Evolutionary conservation across 2,329 filamentous ascomycete genomes (phyloP), one percentile per base, ranked within the genome.

Genomic region (Paracorniculantispora psalliotae): DNA sequence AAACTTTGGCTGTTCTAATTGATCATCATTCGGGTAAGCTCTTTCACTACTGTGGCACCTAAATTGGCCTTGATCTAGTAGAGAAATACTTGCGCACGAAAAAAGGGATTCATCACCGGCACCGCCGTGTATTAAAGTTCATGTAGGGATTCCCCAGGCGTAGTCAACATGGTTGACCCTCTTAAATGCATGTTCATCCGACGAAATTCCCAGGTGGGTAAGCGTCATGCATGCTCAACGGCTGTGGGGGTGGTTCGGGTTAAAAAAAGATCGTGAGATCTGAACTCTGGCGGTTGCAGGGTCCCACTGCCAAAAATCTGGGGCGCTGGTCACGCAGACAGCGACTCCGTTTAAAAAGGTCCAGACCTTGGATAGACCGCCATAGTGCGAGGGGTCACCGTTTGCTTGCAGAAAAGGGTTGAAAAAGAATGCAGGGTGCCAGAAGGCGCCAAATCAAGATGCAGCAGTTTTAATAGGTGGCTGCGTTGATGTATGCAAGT

Each of bases 261-360:
- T 48, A 47, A 43, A 39, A 51, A 35, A 55, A 39, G 58, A 59
- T 59, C 58, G 51, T 55, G 51, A 55, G 58, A 59, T 59, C 58
- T 43, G 13, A 30, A 17, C 26, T 50, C 13, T 53, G 51, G 26
- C 26, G 58, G 35, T 47, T 39, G 48, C 47, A 59, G 56, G n/a
- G 56, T 59, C 21, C 56, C 56, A 59, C 56, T n/a, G 48, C 8
- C 9, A 33, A 35, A 51, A 58, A 46, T 57, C 47, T 51, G 46
- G 55, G 47, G 55, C 55, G 19, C 21, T 26, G 37, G 46, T 39
- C 46, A 35, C 33, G 44, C 44, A 57, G 41, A 21, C 35, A 47
- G 46, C 37, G 37, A 57, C 57, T 59, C 57, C 48, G 57, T 53
- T 59, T 48, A 57, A 44, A 57, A 51, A 44, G 55, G 55, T 41